phyloP scores from a whole-genome alignment of 805 yeast genomes.

The Zygotorulaspora danielsina region DNA sequence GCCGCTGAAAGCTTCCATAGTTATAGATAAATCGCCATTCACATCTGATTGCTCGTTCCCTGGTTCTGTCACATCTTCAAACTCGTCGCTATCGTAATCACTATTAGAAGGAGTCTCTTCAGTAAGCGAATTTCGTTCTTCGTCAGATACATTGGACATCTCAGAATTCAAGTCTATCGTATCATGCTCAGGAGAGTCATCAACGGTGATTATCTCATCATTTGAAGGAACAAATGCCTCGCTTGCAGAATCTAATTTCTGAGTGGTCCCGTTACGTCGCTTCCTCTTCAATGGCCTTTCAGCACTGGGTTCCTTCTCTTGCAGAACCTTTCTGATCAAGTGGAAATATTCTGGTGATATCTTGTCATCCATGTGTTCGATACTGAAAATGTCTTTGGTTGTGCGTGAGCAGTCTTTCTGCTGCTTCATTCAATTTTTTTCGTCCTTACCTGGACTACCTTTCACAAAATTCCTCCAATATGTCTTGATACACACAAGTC shows the following conservation, averaged over 20 bases:
- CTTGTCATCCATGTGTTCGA: constrained; percentile 20
- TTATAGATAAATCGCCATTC: constrained; percentile 28
- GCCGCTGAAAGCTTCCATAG: constrained; percentile 23
- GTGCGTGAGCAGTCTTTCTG: too few relatives aligned
- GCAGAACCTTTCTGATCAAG: constrained; percentile 28
- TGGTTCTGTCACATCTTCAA: constrained; percentile 22
- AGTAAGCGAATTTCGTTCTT: neutral
- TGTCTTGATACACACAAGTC: too few relatives aligned
- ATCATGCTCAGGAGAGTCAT: constrained; percentile 10
- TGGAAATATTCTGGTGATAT: constrained; percentile 33
- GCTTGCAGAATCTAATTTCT: neutral
- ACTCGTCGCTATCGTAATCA: constrained; percentile 22
- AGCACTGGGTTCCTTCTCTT: constrained; percentile 19
- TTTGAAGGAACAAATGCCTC: neutral
- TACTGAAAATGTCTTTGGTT: too few relatives aligned
- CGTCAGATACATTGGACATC: neutral
- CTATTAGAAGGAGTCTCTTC: neutral
- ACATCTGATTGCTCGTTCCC: constrained; percentile 13
- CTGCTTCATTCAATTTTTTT: too few relatives aligned
- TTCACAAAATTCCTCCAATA: too few relatives aligned
- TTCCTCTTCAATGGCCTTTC: constrained; percentile 20
- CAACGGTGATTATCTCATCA: constrained; percentile 5
- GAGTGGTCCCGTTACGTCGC: constrained; percentile 7
- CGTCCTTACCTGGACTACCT: too few relatives aligned
- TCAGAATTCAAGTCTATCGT: constrained; percentile 11